Percentiles rank a stretch among this genome's conserved stretches.
phyloP scores from a whole-genome alignment of 768 basidiomycete genomes.

The Atractiella rhizophila region DNA sequence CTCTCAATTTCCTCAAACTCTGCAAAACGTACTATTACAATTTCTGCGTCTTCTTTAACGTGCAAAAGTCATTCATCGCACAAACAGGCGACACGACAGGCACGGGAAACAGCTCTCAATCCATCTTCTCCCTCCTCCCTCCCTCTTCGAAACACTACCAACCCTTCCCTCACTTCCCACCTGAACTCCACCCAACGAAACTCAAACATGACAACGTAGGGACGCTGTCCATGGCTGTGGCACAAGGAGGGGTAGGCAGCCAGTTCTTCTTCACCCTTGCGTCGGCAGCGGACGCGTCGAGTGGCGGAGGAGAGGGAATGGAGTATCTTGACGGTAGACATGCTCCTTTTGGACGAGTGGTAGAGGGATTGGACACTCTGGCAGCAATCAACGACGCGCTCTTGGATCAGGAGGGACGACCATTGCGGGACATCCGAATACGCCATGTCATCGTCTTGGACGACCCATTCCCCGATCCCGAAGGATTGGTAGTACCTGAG shows the following conservation, averaged over 20 bases:
- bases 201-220: slow-evolving; percentile 65
- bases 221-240: slow-evolving; percentile 92
- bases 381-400: slow-evolving; percentile 81
- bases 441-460: slow-evolving; percentile 89
- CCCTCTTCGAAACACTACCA: slow-evolving; percentile 28
- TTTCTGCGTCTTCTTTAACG: slow-evolving; percentile 92
- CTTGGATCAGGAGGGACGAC: slow-evolving; percentile 62
- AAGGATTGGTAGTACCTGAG: slow-evolving; percentile 43
- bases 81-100: slow-evolving; percentile 92
- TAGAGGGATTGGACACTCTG: slow-evolving; percentile 57
- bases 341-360: slow-evolving; percentile 82
- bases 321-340: slow-evolving; percentile 89
- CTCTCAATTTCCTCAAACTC: slow-evolving; percentile 88
- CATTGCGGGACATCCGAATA: slow-evolving; percentile 80
- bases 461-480: slow-evolving; percentile 81
- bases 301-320: no score
- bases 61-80: slow-evolving; percentile 90
- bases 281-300: slow-evolving; percentile 67
- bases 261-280: slow-evolving; percentile 91
- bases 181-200: slow-evolving; percentile 26
- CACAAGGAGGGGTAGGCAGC: slow-evolving; percentile 58
- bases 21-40: slow-evolving; percentile 97
- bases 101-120: slow-evolving; percentile 79
- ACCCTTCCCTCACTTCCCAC: slow-evolving; percentile 4
- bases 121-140: slow-evolving; percentile 70